These are phyloP conservation scores for Pythium dissotocum DNA, from an alignment of 352 stramenopile genomes.

Conservation along the genomic window DNA sequence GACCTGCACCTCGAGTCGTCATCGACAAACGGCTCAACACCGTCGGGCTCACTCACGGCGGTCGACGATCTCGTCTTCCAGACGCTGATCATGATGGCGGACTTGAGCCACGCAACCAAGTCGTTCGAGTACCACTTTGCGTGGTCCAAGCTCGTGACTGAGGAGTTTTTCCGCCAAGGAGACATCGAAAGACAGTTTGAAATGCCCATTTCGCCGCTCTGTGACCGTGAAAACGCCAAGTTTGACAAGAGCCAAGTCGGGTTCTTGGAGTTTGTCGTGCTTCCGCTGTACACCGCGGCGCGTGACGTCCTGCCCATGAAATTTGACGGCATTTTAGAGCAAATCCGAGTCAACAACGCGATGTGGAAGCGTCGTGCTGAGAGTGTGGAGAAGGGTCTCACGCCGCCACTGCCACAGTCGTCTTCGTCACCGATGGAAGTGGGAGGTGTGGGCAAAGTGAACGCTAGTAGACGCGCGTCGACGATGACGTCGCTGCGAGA, in stretches of 20 bases:
- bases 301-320: slow-evolving; percentile 48
- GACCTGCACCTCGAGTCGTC: slow-evolving; percentile 20
- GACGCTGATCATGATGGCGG: slow-evolving; percentile 78
- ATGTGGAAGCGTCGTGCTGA: slow-evolving; percentile 45
- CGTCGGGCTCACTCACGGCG: background rate
- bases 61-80: slow-evolving; percentile 59
- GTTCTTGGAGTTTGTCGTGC: slow-evolving; percentile 74
- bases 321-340: slow-evolving; percentile 52
- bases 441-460: slow-evolving; percentile 1
- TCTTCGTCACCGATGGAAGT: slow-evolving; percentile 8
- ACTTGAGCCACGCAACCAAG: slow-evolving; percentile 69
- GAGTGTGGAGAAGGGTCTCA: slow-evolving; percentile 21
- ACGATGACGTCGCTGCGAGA: slow-evolving; percentile 6
- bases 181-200: slow-evolving; percentile 60
- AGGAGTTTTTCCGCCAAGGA: slow-evolving; percentile 74
- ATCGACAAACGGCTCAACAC: background rate
- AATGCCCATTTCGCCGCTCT: slow-evolving; percentile 63
- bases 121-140: slow-evolving; percentile 53
- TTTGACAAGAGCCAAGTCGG: slow-evolving; percentile 75
- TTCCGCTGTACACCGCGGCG: slow-evolving; percentile 59
- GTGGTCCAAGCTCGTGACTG: slow-evolving; percentile 61
- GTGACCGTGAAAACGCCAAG: slow-evolving; percentile 46
- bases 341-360: slow-evolving; percentile 46
- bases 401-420: slow-evolving; percentile 1
- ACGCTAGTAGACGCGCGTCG: background rate